phyloP scores from a whole-genome alignment of 257 asterid genomes.

The Nicotiana paniculata region DNA sequence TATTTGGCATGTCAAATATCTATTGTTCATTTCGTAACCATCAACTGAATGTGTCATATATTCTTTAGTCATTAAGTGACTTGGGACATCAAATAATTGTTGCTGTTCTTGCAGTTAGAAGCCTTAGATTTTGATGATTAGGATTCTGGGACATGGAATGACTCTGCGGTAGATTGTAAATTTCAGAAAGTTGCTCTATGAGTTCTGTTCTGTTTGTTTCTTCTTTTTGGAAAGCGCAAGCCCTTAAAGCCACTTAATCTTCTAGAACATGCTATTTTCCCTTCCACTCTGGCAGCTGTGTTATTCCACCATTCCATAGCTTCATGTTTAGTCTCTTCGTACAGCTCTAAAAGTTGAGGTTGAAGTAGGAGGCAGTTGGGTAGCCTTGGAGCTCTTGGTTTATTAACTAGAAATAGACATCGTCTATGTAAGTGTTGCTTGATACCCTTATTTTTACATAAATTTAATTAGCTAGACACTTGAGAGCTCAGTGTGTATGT shows the following conservation, averaged over 20 bases:
- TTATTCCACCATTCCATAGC: not conserved
- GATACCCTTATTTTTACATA: not conserved
- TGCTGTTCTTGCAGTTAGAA: not conserved
- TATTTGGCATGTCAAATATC: constrained; percentile 48
- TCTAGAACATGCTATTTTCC: not conserved
- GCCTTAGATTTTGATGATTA: not conserved
- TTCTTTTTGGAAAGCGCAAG: not conserved
- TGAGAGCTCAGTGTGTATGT: not conserved
- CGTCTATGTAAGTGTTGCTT: not conserved
- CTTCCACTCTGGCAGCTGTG: not conserved
- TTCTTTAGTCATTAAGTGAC: not conserved
- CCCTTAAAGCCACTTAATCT: not conserved
- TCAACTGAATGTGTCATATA: not conserved
- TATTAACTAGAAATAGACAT: not conserved
- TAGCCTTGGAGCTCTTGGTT: not conserved
- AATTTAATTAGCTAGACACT: not conserved
- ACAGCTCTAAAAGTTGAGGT: not conserved
- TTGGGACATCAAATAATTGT: not conserved
- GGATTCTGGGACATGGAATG: not conserved
- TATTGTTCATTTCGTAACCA: not conserved
- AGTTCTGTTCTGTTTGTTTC: not conserved
- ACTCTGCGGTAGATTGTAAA: not conserved
- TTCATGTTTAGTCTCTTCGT: not conserved
- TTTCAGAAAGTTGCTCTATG: not conserved
- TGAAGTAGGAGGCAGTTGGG: not conserved